phyloP scores from a whole-genome alignment of 441 rosid genomes.

The Kokia cookei region DNA sequence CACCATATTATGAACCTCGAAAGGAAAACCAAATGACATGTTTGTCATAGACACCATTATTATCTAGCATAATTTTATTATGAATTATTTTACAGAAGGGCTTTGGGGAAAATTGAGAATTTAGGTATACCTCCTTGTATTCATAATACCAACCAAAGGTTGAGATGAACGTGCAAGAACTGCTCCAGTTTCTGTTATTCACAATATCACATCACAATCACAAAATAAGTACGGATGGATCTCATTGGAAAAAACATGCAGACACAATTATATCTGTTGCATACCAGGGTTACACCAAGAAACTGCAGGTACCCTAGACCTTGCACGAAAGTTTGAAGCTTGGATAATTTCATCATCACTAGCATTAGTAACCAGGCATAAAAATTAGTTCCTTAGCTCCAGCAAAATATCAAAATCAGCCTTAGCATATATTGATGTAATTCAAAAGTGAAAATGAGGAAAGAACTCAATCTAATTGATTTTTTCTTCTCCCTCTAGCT shows the following conservation, averaged over 20 bases:
- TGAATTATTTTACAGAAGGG: not conserved
- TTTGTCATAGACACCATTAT: not conserved
- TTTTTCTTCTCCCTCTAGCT: constrained; percentile 5
- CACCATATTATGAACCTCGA: constrained; percentile 10
- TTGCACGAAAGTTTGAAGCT: constrained; percentile 89
- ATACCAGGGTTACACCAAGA: constrained; percentile 98
- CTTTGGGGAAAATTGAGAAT: constrained; percentile 6
- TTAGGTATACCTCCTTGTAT: constrained; percentile 77
- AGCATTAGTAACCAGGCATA: constrained; percentile 24
- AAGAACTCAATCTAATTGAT: not conserved
- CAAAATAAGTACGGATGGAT: constrained; percentile 1
- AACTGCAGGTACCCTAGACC: constrained; percentile 84
- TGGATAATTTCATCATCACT: constrained; percentile 89
- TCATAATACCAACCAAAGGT: constrained; percentile 96
- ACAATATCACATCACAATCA: constrained; percentile 9
- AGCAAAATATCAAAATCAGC: not conserved
- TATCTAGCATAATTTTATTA: not conserved
- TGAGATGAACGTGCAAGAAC: constrained; percentile 99
- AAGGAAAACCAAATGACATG: constrained; percentile 4
- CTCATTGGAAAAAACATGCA: not conserved
- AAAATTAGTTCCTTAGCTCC: constrained; percentile 16
- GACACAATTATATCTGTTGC: constrained; percentile 14
- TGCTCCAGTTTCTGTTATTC: constrained; percentile 70
- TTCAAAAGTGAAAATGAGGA: not conserved
- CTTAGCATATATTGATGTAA: not conserved